Evolutionary conservation across 805 yeast genomes (phyloP), one percentile per base, ranked within the genome.

Genomic region (Komagataella pseudopastoris): DNA sequence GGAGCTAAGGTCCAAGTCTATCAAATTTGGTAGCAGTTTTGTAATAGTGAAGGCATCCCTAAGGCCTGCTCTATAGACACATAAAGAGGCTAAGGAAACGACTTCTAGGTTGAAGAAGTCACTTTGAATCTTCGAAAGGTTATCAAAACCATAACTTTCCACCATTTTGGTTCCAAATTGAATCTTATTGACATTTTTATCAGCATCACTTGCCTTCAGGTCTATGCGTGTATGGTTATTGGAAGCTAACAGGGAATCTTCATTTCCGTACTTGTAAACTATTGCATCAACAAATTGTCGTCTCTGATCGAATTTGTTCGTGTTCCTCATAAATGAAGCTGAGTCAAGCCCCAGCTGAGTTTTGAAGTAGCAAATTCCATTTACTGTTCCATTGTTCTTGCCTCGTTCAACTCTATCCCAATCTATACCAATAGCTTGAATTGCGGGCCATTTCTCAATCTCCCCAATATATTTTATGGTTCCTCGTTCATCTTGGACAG

Each of bases 351-450:
- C 65, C n/a, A 44, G 39, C 6, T 23, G 63, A 51, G 58, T 64
- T 6, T 56, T 39, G 62, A 90, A 90, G 61, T 87, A 87, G 51
- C 61, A 57, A 0, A 64, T 58, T 0, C 83, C 87, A 18, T 76
- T 69, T 23, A 78, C 54, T 1, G 60, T 52, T 0, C 98, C 98
- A 55, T 76, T 67, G 61, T 89, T 80, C 58, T 82, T 87, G 1
- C 97, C 97, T 43, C 88, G 69, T 0, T 54, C 51, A 0, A 73
- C 65, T 47, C 79, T 70, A 61, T 90, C 97, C 96, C 96, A 90
- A 63, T 90, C 96, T 3, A 90, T 72, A 0, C 97, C 97, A 12
- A 77, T 63, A 0, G 91, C 88, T 1, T 56, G 45, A 0, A 63
- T 68, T 7, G 63, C 60, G 0, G 77, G 74, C 96, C 96, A 88